phyloP scores from a whole-genome alignment of 805 yeast species.

The Zygosaccharomyces rouxii region DNA sequence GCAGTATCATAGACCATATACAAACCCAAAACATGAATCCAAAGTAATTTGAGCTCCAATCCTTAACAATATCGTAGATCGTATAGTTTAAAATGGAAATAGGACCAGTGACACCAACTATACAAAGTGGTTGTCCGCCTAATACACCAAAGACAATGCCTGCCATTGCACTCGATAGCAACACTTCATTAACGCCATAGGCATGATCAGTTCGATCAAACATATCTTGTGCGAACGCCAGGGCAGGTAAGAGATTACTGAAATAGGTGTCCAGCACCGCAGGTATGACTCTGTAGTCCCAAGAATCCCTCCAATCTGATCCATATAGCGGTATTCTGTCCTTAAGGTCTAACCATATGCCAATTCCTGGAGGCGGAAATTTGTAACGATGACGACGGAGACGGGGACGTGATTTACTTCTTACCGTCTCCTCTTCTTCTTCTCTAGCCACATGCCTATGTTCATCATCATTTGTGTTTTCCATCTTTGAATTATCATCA shows the following conservation, averaged over 20 bases:
- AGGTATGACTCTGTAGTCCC: constrained; percentile 84
- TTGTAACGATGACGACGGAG: neutral
- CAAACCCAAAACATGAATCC: constrained; percentile 96
- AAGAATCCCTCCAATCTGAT: constrained; percentile 80
- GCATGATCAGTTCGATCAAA: constrained; percentile 82
- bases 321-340: constrained; percentile 56
- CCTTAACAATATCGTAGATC: constrained; percentile 42
- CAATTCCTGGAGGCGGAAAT: constrained; percentile 30
- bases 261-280: constrained; percentile 78
- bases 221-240: constrained; percentile 97
- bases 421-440: neutral
- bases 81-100: constrained; percentile 89
- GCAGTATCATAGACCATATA: constrained; percentile 84
- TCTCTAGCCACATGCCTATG: neutral
- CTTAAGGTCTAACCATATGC: constrained; percentile 35
- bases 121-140: constrained; percentile 87
- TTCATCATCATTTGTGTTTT: neutral
- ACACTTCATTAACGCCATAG: constrained; percentile 88
- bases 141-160: constrained; percentile 84
- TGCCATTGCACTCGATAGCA: constrained; percentile 78
- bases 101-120: constrained; percentile 98
- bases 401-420: neutral
- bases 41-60: constrained; percentile 52
- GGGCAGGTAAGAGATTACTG: constrained; percentile 86
- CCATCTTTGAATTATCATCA: neutral